These are phyloP conservation scores for Halenospora varia DNA, from an alignment of 495 filamentous ascomycete species.

Conservation along the genomic window DNA sequence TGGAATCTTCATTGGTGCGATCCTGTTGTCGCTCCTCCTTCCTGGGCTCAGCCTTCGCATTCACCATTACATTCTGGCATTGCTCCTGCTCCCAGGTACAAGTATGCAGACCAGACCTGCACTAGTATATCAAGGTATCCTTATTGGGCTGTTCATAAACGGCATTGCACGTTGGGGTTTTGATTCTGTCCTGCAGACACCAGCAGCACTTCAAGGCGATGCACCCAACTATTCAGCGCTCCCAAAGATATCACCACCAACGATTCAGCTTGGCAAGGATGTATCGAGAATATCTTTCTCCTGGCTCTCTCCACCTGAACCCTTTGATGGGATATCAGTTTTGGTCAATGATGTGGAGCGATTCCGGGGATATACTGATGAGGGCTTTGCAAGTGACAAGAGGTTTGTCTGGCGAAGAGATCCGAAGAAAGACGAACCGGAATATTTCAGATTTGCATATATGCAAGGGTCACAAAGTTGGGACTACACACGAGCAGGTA, in stretches of 20 bases:
- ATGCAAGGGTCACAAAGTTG: constrained; percentile 63
- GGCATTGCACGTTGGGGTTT: constrained; percentile 93
- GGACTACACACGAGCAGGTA: constrained; percentile 79
- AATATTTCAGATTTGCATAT: constrained; percentile 86
- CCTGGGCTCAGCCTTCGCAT: constrained; percentile 85
- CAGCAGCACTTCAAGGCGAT: constrained; percentile 63
- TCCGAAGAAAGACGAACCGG: constrained; percentile 38
- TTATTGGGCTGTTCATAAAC: constrained; percentile 88
- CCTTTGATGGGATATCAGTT: constrained; percentile 77
- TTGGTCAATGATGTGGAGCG: constrained; percentile 94
- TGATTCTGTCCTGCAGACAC: constrained; percentile 83
- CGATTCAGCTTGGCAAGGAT: constrained; percentile 33
- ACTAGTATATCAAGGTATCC: constrained; percentile 79
- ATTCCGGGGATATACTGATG: constrained; percentile 57
- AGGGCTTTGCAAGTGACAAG: constrained; percentile 36
- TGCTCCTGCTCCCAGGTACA: constrained; percentile 78
- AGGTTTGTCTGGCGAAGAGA: constrained; percentile 44
- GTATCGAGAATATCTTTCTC: constrained; percentile 51
- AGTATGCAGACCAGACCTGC: constrained; percentile 75
- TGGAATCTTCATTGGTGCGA: constrained; percentile 45
- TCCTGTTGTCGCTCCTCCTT: constrained; percentile 63
- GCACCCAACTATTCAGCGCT: constrained; percentile 63
- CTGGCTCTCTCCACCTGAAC: constrained; percentile 50
- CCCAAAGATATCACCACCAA: constrained; percentile 55
- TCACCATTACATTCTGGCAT: constrained; percentile 90